Evolutionary conservation across 2,329 filamentous ascomycete genomes (phyloP).

Genomic region (Penicillium sp.): DNA sequence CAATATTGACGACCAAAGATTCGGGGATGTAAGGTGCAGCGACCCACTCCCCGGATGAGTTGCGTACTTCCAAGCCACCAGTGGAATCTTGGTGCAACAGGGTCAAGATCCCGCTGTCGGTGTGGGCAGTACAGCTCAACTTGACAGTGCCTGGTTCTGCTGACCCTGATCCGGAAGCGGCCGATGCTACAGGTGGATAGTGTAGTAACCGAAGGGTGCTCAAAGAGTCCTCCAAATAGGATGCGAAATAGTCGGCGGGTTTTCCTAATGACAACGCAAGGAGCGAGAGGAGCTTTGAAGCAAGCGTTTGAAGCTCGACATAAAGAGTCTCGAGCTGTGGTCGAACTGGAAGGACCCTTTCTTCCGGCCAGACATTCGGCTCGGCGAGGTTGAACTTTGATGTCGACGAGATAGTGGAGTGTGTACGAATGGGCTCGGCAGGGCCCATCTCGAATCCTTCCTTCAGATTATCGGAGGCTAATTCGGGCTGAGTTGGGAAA

Average conservation of each 20-base stretch:
- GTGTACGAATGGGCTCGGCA: slow-evolving; percentile 11
- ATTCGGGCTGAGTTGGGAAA: slow-evolving; percentile 48
- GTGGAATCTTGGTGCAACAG: slow-evolving; percentile 54
- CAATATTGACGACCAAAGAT: slow-evolving; percentile 52
- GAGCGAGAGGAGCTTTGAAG: slow-evolving; percentile 44
- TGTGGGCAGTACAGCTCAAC: slow-evolving; percentile 31
- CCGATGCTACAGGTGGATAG: slow-evolving; percentile 39
- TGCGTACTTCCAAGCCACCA: slow-evolving; percentile 53
- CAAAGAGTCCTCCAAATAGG: slow-evolving; percentile 47
- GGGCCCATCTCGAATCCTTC: slow-evolving; percentile 54
- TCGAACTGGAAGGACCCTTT: slow-evolving; percentile 26
- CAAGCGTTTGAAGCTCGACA: slow-evolving; percentile 44
- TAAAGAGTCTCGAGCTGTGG: slow-evolving; percentile 43
- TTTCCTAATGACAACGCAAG: slow-evolving; percentile 47
- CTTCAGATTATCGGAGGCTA: slow-evolving; percentile 48
- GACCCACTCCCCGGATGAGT: slow-evolving; percentile 48
- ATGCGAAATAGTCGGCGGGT: slow-evolving; percentile 43
- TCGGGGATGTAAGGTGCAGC: slow-evolving; percentile 46
- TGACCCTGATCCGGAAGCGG: slow-evolving; percentile 3
- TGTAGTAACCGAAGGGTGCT: slow-evolving; percentile 52
- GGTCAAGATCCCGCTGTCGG: slow-evolving; percentile 53
- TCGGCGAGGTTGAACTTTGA: slow-evolving; percentile 46
- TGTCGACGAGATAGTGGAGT: slow-evolving; percentile 6
- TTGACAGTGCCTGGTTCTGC: slow-evolving; percentile 17
- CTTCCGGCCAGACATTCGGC: slow-evolving; percentile 46